Conservation (phyloP, 1,284 basidiomycete species). For the Irpex rosettiformis region DNA sequence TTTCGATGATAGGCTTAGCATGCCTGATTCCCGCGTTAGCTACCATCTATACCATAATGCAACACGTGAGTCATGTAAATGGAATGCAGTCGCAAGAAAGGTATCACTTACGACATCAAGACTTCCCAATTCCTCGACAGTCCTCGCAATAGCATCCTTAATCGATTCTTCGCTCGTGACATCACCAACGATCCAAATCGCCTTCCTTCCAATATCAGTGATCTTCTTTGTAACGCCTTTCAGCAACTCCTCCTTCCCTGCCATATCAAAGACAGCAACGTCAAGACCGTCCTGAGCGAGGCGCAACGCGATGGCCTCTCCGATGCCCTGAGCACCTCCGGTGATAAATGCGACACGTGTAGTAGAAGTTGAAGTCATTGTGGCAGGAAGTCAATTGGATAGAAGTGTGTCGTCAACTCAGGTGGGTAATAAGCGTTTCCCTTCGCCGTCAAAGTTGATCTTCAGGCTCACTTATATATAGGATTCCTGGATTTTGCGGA, state of each 20-base stretch:
- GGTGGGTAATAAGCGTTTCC: background rate
- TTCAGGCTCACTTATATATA: background rate
- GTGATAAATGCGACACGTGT: constrained; percentile 33
- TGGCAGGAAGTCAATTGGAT: background rate
- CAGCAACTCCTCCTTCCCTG: constrained; percentile 24
- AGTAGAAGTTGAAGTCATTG: background rate
- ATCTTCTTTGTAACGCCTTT: constrained; percentile 30
- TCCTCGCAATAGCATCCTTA: constrained; percentile 28
- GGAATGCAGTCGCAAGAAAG: no score
- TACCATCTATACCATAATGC: constrained; percentile 21
- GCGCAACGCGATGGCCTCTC: constrained; percentile 36
- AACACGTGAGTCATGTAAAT: no score
- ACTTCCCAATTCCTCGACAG: constrained; percentile 16
- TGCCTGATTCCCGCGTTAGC: constrained; percentile 27
- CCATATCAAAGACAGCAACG: constrained; percentile 36
- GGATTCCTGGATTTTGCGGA: background rate
- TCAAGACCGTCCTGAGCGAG: constrained; percentile 41
- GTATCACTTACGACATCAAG: constrained; percentile 12
- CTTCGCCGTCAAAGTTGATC: no score
- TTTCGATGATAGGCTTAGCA: constrained; percentile 18
- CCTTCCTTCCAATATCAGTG: constrained; percentile 25
- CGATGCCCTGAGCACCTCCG: constrained; percentile 38
- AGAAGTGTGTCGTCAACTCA: background rate
- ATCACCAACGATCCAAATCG: constrained; percentile 29
- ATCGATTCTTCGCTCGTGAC: constrained; percentile 36